Conservation (phyloP, 2,329 filamentous ascomycete species). For the Arthrobotrys pseudoclavata region DNA sequence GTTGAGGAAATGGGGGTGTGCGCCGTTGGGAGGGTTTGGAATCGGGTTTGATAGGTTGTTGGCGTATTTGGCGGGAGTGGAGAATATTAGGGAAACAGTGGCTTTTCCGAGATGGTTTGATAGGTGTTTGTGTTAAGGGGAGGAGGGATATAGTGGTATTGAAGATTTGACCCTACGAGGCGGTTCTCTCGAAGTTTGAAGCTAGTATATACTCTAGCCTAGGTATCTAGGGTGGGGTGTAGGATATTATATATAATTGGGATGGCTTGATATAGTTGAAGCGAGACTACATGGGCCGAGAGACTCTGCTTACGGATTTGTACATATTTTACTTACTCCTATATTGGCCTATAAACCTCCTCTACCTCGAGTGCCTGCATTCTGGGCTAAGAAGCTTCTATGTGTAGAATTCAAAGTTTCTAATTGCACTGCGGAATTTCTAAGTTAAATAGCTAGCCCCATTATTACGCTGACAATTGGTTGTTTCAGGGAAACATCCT, state of each 20-base stretch:
- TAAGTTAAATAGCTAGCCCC: too few relatives aligned
- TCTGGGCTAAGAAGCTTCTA: neutral
- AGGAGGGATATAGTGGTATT: neutral
- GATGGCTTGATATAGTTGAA: neutral
- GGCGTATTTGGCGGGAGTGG: constrained; percentile 83
- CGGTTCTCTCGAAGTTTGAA: neutral
- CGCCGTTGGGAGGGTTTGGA: constrained; percentile 91
- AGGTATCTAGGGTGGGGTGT: too few relatives aligned
- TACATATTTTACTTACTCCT: neutral
- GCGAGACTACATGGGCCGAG: neutral
- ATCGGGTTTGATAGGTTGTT: constrained; percentile 89
- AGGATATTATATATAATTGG: too few relatives aligned
- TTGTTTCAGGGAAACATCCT: too few relatives aligned
- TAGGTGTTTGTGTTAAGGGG: constrained; percentile 73
- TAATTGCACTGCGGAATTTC: too few relatives aligned
- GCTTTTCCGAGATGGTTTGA: constrained; percentile 83
- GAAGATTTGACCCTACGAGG: neutral
- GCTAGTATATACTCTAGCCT: neutral
- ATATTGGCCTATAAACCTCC: neutral
- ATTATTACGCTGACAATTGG: too few relatives aligned
- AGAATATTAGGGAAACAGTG: constrained; percentile 86
- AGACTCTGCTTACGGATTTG: neutral
- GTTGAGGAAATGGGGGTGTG: constrained; percentile 88
- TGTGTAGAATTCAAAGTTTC: too few relatives aligned
- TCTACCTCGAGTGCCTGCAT: neutral